Evolutionary conservation across 805 yeast genomes (phyloP).

Genomic region (Suhomyces prunicola): DNA sequence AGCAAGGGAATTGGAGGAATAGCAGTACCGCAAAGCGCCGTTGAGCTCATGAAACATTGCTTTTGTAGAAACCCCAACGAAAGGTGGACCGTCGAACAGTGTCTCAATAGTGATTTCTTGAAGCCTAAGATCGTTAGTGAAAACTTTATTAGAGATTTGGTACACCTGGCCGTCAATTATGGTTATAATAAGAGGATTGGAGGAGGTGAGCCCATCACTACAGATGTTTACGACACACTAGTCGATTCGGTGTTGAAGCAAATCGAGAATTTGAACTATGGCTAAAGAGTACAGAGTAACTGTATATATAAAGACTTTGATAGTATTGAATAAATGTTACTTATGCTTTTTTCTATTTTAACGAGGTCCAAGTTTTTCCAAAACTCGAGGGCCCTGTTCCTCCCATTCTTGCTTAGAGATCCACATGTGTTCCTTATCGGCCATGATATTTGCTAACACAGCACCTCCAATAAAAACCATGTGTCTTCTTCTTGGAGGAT

Average conservation of each 20-base stretch:
- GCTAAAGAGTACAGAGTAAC: slow-evolving; percentile 11
- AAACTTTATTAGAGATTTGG: slow-evolving; percentile 63
- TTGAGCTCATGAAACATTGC: slow-evolving; percentile 72
- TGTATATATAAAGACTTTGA: not conserved
- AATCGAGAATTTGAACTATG: slow-evolving; percentile 37
- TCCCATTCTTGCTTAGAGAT: slow-evolving; percentile 94
- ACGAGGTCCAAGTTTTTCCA: slow-evolving; percentile 90
- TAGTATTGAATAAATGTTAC: not conserved
- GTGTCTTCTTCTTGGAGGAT: slow-evolving; percentile 97
- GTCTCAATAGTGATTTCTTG: slow-evolving; percentile 62
- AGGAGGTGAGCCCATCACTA: slow-evolving; percentile 37
- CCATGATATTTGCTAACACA: slow-evolving; percentile 95
- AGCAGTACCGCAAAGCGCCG: slow-evolving; percentile 63
- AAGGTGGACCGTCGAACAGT: slow-evolving; percentile 62
- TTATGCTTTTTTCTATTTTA: slow-evolving; percentile 23
- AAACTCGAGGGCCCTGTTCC: slow-evolving; percentile 86
- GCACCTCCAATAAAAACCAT: slow-evolving; percentile 99
- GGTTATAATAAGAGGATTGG: slow-evolving; percentile 48
- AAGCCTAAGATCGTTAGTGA: slow-evolving; percentile 72
- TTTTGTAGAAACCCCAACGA: slow-evolving; percentile 64
- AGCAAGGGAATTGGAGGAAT: slow-evolving; percentile 57
- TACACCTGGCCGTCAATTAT: slow-evolving; percentile 71
- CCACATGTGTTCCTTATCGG: slow-evolving; percentile 99
- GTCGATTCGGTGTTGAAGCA: slow-evolving; percentile 56
- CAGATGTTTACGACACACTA: slow-evolving; percentile 39